Percentiles rank a stretch among this genome's conserved stretches.
These are phyloP conservation scores for Metschnikowia vanudenii DNA, from an alignment of 805 yeast genomes.

Conservation along the genomic window DNA sequence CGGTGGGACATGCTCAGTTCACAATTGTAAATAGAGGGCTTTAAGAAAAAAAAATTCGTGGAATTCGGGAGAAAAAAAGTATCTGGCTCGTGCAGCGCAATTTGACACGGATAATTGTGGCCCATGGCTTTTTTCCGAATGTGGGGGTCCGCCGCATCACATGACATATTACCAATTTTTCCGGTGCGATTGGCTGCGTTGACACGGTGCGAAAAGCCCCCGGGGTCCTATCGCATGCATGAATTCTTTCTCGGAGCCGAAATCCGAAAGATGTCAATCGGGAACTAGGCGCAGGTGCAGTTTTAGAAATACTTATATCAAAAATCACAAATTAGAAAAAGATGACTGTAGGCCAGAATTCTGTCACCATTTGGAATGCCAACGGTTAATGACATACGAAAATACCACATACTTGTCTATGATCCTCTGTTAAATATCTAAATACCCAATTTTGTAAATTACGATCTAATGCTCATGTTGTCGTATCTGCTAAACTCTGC, in stretches of 20 bases:
- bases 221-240: no score
- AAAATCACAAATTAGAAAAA: no score
- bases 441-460: not conserved
- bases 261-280: not conserved
- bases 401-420: not conserved
- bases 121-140: slow-evolving; percentile 6
- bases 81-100: slow-evolving; percentile 1
- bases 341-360: no score
- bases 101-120: slow-evolving; percentile 7
- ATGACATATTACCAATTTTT: slow-evolving; percentile 4
- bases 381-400: no score
- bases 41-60: not conserved
- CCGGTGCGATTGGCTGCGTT: slow-evolving; percentile 9
- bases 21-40: no score
- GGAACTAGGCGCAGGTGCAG: no score
- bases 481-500: not conserved
- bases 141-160: slow-evolving; percentile 7
- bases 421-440: not conserved
- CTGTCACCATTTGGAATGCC: no score
- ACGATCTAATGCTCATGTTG: not conserved
- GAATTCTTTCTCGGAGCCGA: no score
- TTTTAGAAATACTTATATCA: no score
- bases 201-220: no score
- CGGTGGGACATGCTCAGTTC: slow-evolving; percentile 16
- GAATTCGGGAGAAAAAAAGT: not conserved